Base-by-base conservation (phyloP, 2,329 filamentous ascomycete genomes). In the Aspergillus fischeri region DNA sequence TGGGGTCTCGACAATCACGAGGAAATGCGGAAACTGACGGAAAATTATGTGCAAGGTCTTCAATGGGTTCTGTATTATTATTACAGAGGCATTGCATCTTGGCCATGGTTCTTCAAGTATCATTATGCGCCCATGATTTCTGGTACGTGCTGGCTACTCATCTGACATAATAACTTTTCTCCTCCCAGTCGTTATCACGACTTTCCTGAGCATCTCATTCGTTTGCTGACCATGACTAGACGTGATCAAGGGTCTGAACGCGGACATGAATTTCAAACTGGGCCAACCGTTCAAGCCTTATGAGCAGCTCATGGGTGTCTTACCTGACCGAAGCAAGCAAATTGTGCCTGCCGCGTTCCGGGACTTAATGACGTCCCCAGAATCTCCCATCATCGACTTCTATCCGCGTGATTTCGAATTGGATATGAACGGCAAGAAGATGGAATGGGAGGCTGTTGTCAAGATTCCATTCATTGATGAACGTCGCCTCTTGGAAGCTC, bases 401-500 rank as follows among this genome's bases (percentile, higher is more conserved):
- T 99, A 99, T 68, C 94, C 94, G 2, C 85, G 93, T 66, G 94
- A 99, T 67, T 99, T 99, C 68, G 91, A 95, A 63, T 81, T 99
- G 44, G 95, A 99, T 72, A 97, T 99, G 94, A 97, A 99, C 67
- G 95, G 94, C 58, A 99, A 99, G 80, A 99, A 96, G 78, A 95
- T 96, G 89, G 95, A 99, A 62, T 99, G 94, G 94, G 94, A 99
- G 72, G 94, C 94, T 28, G 93, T 99, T 41, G 92, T 99, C 63
- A 99, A 97, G 75, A 99, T 99, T 69, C 94, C 94, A 0, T 99
- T 99, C 75, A 99, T 99, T 62, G 91, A 99, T 57, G 93, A 99
- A 73, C 86, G 88, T 67, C 86, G 94, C 27, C 80, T 99, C 2
- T 80, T 99, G 55, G 77, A 81, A 41, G 94, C 93, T 7, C 97